Evolutionary conservation across 805 yeast genomes (phyloP).

Genomic region (Nakazawaea anatomiae): DNA sequence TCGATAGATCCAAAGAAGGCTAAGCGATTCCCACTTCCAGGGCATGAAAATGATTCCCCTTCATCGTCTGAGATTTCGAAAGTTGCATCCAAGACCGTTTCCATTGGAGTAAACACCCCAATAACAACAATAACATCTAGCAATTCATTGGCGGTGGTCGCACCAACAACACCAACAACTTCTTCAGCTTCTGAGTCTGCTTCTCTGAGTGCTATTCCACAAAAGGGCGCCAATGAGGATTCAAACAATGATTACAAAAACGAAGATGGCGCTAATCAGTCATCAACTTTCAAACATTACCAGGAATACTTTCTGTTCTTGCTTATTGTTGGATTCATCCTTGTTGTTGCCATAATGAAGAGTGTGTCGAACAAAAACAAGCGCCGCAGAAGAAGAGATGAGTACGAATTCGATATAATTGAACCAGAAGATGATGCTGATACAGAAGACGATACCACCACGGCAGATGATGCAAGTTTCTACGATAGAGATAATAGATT

Average conservation of each 20-base stretch:
- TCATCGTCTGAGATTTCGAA: slow-evolving; percentile 7
- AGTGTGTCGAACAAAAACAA: slow-evolving; percentile 32
- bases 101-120: slow-evolving; percentile 2
- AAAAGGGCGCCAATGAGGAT: slow-evolving; percentile 5
- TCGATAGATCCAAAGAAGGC: slow-evolving; percentile 59
- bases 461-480: slow-evolving; percentile 25
- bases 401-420: slow-evolving; percentile 72
- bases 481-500: slow-evolving; percentile 9
- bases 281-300: slow-evolving; percentile 36
- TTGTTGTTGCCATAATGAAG: slow-evolving; percentile 37
- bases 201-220: slow-evolving; percentile 12
- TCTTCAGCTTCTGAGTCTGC: slow-evolving; percentile 10
- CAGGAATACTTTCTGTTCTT: slow-evolving; percentile 59
- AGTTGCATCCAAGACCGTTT: slow-evolving; percentile 5
- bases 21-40: slow-evolving; percentile 31
- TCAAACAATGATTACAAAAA: slow-evolving; percentile 17
- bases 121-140: background rate
- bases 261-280: slow-evolving; percentile 27
- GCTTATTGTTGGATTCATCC: slow-evolving; percentile 51
- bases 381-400: slow-evolving; percentile 53
- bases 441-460: slow-evolving; percentile 29
- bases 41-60: slow-evolving; percentile 10
- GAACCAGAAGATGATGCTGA: slow-evolving; percentile 48
- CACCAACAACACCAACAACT: slow-evolving; percentile 11
- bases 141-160: background rate